Base-by-base conservation (phyloP, 768 basidiomycete species). In the Mycena maculata region DNA sequence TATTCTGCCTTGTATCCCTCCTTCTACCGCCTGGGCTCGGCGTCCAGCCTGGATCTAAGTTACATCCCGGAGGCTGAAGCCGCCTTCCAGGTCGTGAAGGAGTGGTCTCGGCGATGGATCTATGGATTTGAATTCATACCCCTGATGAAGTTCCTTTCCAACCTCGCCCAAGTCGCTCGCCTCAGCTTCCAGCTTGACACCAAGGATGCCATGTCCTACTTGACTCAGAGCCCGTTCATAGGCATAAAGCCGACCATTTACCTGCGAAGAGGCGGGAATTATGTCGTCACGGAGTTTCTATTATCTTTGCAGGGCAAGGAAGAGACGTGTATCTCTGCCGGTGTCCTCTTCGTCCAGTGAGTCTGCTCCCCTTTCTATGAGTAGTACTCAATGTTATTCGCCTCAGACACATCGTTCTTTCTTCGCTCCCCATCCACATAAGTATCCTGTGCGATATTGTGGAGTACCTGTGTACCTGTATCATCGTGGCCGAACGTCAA, bases 1-100 rank as follows among this genome's bases (percentile, higher is more conserved):
- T 85, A 88, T 58, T 83, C 86, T 22, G 80, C 83, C 1, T 54
- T 90, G 8, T 79, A 83, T 64, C 89, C 90, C 3, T 73, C 84
- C 1, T 79, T 74, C 52, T 76, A 84, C 60, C 60, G 73, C n/a
- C 77, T 88, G 47, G 90, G 89, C 6, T 81, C 84, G 0, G 58
- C 73, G 0, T 73, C 80, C 0, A 68, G 76, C 48, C 73, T 88
- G 1, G 75, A 82, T 36, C 59, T 76, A 12, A 67, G 69, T 2
- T 28, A 66, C 13, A 83, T 87, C 30, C 83, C 84, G 0, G 81
- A 85, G 60, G 80, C 79, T 33, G 70, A 72, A 1, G 73, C 74
- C 23, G 80, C 77, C 5, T 74, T 84, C 2, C 71, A 74, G 8
- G 75, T 82, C 7, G 75, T 87, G 36, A 79, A 79, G 31, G 74